Evolutionary conservation across 768 basidiomycete genomes (phyloP), one percentile per base, ranked within the genome.

Genomic region (Paxillus involutus): DNA sequence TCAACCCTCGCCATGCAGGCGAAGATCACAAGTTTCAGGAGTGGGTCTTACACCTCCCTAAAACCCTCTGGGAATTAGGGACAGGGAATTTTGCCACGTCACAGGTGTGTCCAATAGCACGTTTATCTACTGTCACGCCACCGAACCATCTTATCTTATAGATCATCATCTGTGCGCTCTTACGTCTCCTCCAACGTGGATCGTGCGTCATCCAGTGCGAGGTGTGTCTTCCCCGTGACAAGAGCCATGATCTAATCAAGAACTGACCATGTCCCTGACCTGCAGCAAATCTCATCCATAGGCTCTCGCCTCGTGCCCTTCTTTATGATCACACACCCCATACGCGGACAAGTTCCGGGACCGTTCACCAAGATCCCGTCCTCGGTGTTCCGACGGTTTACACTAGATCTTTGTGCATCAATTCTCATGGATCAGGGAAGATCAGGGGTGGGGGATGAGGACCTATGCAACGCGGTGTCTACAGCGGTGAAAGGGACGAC

Each of bases 11-110:
- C 59, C 69, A 51, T 56, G 65, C 59, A 53, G 59, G 55, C 4
- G 65, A 64, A 40, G 60, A 56, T 24, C 60, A 52, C 32, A 75
- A 70, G 48, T 69, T 87, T 37, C 71, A 77, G 47, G 79, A 79
- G 19, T 97, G 94, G 93, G 59, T 93, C 16, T 67, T 79, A 26
- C 83, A 88, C 58, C 78, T 97, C 42, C 92, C 94, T 0, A 87
- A 83, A 69, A 78, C 79, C 6, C 74, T 98, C 4, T 98, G 95
- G 95, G 94, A 98, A 68, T 69, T 89, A 10, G 87, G 88, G 3
- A 70, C 69, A 10, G 80, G 70, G 49, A 81, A 91, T 64, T 65
- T 79, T 16, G 59, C 68, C 1, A 72, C 79, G 4, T 85, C 86
- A 0, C 84, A 90, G 80, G 92, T 89, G 47, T 59, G 76, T 41